A percentile compares a stretch with the other conserved stretches of the same genome.
phyloP scores from a whole-genome alignment of 2,329 filamentous ascomycete species.

The Colletotrichum orchidophilum region DNA sequence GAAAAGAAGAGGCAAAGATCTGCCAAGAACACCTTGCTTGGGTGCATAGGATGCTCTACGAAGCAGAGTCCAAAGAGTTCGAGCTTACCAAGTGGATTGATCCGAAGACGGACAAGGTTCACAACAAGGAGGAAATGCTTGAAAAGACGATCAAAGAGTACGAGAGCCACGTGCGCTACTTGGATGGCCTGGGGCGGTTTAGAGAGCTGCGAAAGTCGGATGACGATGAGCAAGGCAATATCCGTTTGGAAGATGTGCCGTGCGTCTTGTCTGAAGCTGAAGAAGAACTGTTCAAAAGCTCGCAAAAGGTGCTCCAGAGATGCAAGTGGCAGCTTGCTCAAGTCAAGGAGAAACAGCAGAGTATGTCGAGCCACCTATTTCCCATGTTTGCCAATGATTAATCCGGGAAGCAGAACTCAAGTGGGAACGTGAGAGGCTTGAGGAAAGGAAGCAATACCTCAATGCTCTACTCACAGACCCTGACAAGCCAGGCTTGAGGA shows the following conservation, averaged over 20 bases:
- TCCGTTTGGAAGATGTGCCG: conserved; percentile 52
- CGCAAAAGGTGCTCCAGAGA: conserved; percentile 45
- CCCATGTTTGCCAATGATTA: conserved; percentile 28
- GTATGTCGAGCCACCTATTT: conserved; percentile 41
- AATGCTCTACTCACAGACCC: conserved; percentile 51
- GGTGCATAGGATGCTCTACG: conserved; percentile 36
- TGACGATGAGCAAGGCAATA: conserved; percentile 48
- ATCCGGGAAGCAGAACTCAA: conserved; percentile 41
- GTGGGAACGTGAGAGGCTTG: conserved; percentile 43
- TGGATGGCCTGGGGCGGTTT: conserved; percentile 48
- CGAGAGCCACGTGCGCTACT: conserved; percentile 41
- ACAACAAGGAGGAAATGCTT: conserved; percentile 45
- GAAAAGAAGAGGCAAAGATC: conserved; percentile 55
- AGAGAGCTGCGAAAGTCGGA: conserved; percentile 47
- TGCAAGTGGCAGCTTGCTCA: conserved; percentile 47
- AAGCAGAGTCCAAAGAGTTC: conserved; percentile 29
- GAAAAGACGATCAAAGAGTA: conserved; percentile 38
- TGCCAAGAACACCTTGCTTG: conserved; percentile 50
- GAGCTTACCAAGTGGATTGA: conserved; percentile 36
- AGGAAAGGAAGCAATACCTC: conserved; percentile 48
- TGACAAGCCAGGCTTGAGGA: conserved; percentile 46
- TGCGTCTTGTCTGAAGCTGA: conserved; percentile 46
- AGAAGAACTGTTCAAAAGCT: conserved; percentile 40
- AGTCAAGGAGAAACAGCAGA: conserved; percentile 43
- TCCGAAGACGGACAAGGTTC: conserved; percentile 30